These are phyloP conservation scores for Pulveroboletus sp. DNA, from an alignment of 768 basidiomycete species.

Conservation along the genomic window DNA sequence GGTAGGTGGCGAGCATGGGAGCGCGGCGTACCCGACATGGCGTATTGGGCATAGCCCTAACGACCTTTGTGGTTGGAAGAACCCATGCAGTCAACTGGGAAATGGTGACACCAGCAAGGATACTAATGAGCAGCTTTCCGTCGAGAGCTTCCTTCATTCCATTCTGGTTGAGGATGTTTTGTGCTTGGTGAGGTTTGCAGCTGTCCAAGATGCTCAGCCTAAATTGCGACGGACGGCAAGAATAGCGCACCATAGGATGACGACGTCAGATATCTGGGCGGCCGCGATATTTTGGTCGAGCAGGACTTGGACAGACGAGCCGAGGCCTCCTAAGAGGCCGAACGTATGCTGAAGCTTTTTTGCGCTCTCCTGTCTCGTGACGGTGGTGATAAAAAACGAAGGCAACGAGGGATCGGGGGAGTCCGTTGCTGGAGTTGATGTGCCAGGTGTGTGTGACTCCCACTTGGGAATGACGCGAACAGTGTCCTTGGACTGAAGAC, in stretches of 20 bases:
- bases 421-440: slow-evolving; percentile 57
- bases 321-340: slow-evolving; percentile 51
- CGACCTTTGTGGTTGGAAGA: slow-evolving; percentile 69
- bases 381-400: slow-evolving; percentile 80
- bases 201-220: slow-evolving; percentile 38
- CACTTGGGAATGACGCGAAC: slow-evolving; percentile 43
- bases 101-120: slow-evolving; percentile 95
- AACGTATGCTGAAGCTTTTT: slow-evolving; percentile 63
- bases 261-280: slow-evolving; percentile 71
- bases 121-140: slow-evolving; percentile 92
- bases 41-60: slow-evolving; percentile 98
- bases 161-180: slow-evolving; percentile 61
- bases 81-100: slow-evolving; percentile 75
- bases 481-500: slow-evolving; percentile 54
- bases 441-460: slow-evolving; percentile 71
- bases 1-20: neutral
- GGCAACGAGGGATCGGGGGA: slow-evolving; percentile 69
- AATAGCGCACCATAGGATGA: slow-evolving; percentile 75
- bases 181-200: slow-evolving; percentile 91
- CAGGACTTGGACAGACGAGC: slow-evolving; percentile 64
- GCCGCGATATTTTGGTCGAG: slow-evolving; percentile 69
- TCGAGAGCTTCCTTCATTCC: slow-evolving; percentile 83
- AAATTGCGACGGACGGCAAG: neutral
- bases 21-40: slow-evolving; percentile 81
- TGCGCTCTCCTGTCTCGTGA: slow-evolving; percentile 73